Evolutionary conservation across 2,329 filamentous ascomycete genomes (phyloP).

Genomic region (Trichophyton benhamiae): DNA sequence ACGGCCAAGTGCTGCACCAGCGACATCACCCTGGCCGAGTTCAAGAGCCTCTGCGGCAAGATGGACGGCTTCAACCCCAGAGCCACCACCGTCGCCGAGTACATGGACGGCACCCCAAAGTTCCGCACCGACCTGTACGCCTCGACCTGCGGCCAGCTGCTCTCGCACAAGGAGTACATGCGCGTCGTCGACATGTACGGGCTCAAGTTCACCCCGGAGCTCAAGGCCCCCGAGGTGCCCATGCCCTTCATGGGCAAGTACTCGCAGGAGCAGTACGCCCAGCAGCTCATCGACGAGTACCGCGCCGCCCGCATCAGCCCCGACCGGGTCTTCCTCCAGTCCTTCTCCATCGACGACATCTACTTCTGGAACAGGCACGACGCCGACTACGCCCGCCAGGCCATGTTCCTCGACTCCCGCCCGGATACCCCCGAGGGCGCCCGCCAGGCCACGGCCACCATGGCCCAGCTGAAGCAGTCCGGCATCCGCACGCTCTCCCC

Average conservation of each 20-base stretch:
- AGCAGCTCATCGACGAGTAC: conserved; percentile 54
- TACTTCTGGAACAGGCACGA: conserved; percentile 55
- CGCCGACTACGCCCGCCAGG: conserved; percentile 49
- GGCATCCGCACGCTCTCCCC: conserved; percentile 54
- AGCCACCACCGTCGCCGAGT: conserved; percentile 47
- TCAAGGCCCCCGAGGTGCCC: conserved; percentile 55
- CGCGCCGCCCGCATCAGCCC: conserved; percentile 41
- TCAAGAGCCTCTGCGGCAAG: conserved; percentile 55
- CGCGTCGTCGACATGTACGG: conserved; percentile 45
- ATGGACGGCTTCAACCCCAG: conserved; percentile 53
- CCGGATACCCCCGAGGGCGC: conserved; percentile 44
- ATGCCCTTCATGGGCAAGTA: conserved; percentile 57
- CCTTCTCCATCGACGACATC: conserved; percentile 52
- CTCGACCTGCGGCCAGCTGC: conserved; percentile 44
- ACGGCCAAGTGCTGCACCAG: conserved; percentile 58
- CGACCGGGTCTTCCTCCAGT: conserved; percentile 49
- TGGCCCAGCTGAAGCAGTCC: conserved; percentile 43
- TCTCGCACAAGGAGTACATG: conserved; percentile 53
- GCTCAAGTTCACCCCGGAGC: conserved; percentile 53
- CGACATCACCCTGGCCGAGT: conserved; percentile 57
- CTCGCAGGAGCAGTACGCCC: conserved; percentile 52
- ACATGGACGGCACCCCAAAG: conserved; percentile 45
- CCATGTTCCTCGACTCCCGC: conserved; percentile 52
- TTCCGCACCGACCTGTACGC: conserved; percentile 55
- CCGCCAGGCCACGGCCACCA: conserved; percentile 42